Evolutionary conservation across 2,329 filamentous ascomycete species (phyloP), one percentile per base, ranked within the genome.

Genomic region (Aureobasidium sp.): DNA sequence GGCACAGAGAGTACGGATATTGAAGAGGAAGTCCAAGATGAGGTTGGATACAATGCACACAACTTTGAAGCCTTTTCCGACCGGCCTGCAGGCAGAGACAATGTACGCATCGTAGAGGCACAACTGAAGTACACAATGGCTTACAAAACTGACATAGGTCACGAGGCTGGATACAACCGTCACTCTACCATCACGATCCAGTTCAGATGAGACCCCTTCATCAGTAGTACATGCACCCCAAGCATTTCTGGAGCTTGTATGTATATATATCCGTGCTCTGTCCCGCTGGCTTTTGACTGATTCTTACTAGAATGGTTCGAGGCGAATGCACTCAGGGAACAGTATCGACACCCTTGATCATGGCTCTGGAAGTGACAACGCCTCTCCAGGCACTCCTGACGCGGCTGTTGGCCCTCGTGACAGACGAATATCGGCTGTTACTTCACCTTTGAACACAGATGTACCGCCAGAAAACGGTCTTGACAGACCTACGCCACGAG

Each of bases 211-310:
- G 59, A 88, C 90, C 60, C 85, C 89, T 21, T 79, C 88, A 50
- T 96, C 90, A 1, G 90, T 95, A 52, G 95, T 96, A 60, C 90
- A 95, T 74, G 88, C 88, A 14, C 90, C 90, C 0, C 78, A 88
- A 59, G 88, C 85, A 57, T 96, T 93, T 68, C 79, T 81, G 53
- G 80, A 80, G 61, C 95, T 93, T 79, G 88, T 93, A 68, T 65
- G 79, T 66, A 37, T 40, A 48, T 32, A 2, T n/a, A 29, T 17
- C 14, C n/a, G n/a, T n/a, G n/a, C 27, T 6, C 17, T 30, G 24
- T 1, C 11, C 16, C 11, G 12, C 8, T 21, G 29, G 11, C 35
- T 4, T 8, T 21, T 44, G 12, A 27, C 29, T 45, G 3, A 29
- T 10, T n/a, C 4, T 19, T 3, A 21, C 10, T 17, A 48, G 37